Base-by-base conservation (phyloP, 116 monocot species). In the Cymodocea nodosa region DNA sequence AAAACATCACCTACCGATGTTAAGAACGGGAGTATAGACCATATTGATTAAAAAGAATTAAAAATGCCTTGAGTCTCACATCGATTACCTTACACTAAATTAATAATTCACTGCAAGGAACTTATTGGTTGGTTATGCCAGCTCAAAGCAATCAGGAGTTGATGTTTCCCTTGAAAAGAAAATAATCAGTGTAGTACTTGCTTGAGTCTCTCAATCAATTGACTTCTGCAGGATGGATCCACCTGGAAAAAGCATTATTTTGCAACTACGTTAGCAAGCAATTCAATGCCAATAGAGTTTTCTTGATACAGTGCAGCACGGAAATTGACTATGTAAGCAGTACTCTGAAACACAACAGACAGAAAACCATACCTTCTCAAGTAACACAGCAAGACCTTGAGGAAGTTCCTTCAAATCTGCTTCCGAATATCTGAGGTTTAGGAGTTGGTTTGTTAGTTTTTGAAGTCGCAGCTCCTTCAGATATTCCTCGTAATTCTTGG, bases 361-460 rank as follows among this genome's bases (percentile, higher is more conserved):
- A 44, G 44, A 30, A 3, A 44, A 44, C 12, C 70, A 50, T 82
- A 92, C 98, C 86, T 92, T 85, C 56, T 67, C 71, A 25, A 98
- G 84, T 59, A 92, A 71, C 5, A 78, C 67, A 37, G 86, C 71
- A 77, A 98, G 70, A n/a, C 81, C 85, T 52, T 78, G 71, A n/a
- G 85, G 85, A 52, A 95, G 66, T 50, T 81, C 85, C 68, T 83
- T 69, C 72, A 87, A 68, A 75, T 90, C 85, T 0, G 78, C 77
- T 23, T 67, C 60, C 15, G 87, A 89, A 65, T 86, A 63, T 23
- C 80, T 74, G 19, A 92, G 61, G 56, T 35, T 63, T 4, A 74
- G 80, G n/a, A 93, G 74, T 59, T 73, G 77, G 14, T 34, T 49
- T 0, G 68, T 65, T 52, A 84, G 68, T 37, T 76, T 98, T 57